Conservation (phyloP, 352 stramenopile species). For the Elongisporangium undulatum region DNA sequence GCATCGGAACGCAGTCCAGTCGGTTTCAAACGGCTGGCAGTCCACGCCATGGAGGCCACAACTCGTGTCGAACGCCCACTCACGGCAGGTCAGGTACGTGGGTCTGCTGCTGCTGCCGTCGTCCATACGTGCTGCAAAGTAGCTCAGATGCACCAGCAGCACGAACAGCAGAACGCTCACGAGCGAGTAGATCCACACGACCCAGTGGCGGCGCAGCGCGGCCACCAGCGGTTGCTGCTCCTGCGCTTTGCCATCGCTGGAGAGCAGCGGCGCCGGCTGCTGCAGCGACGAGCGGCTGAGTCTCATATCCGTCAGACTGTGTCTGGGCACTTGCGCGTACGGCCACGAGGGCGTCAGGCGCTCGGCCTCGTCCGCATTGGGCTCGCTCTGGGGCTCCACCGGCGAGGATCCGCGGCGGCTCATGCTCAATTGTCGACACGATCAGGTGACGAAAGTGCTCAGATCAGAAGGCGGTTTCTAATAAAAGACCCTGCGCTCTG, state of each 20-base stretch:
- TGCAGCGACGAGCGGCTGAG: background rate
- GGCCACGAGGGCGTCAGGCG: background rate
- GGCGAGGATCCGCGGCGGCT: no score
- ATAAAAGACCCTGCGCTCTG: background rate
- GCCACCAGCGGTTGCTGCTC: background rate
- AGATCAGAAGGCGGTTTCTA: background rate
- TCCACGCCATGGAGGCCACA: constrained; percentile 65
- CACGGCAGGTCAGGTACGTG: constrained; percentile 62
- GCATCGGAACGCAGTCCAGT: constrained; percentile 65
- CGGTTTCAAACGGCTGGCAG: constrained; percentile 52
- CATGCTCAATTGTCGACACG: background rate
- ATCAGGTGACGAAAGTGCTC: no score
- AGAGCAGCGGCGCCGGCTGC: background rate
- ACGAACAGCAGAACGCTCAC: constrained; percentile 36
- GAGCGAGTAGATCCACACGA: constrained; percentile 39
- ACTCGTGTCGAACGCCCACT: constrained; percentile 52
- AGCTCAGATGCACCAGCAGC: constrained; percentile 70
- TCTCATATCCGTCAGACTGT: background rate
- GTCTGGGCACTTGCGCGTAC: background rate
- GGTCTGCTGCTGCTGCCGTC: constrained; percentile 22
- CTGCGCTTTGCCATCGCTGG: background rate
- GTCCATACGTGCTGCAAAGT: constrained; percentile 64
- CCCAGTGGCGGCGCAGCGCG: constrained; percentile 12
- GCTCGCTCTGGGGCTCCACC: no score
- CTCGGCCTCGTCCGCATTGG: background rate